Conservation (phyloP, 352 stramenopile genomes). For the Phytophthora constricta region DNA sequence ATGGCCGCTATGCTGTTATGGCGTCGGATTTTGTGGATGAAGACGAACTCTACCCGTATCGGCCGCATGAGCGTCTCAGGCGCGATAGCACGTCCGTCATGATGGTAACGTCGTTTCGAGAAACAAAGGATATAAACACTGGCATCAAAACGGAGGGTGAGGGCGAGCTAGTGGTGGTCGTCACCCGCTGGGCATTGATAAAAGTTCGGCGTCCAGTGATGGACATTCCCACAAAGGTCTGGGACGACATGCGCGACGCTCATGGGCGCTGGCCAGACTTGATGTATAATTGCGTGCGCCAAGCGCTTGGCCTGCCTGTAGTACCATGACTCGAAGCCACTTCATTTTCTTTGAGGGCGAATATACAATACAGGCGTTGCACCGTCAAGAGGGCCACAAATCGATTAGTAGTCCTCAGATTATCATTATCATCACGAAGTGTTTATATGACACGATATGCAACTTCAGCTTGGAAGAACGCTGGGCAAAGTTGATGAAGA, state of each 20-base stretch:
- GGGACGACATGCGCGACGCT: conserved; percentile 31
- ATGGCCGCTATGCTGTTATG: conserved; percentile 45
- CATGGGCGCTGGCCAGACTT: conserved; percentile 35
- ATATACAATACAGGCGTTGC: too few species aligned
- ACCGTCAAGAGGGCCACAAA: too few species aligned
- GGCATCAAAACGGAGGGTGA: conserved; percentile 3
- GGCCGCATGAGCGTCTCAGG: conserved; percentile 46
- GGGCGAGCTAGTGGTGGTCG: conserved; percentile 38
- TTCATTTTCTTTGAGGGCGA: too few species aligned
- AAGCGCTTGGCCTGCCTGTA: conserved; percentile 32
- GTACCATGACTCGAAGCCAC: conserved; percentile 12
- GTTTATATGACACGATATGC: conserved; percentile 25
- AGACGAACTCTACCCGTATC: conserved; percentile 61
- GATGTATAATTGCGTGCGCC: conserved; percentile 40
- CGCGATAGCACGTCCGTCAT: conserved; percentile 50
- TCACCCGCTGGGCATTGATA: conserved; percentile 32
- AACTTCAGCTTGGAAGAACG: conserved; percentile 27
- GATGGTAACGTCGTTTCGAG: conserved; percentile 40
- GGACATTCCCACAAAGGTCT: conserved; percentile 13
- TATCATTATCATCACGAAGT: too few species aligned
- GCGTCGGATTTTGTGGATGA: conserved; percentile 58
- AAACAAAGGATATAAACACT: neutral
- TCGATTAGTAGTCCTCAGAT: too few species aligned
- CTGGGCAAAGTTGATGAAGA: conserved; percentile 23
- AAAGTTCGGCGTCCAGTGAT: conserved; percentile 30